Conservation (phyloP, 78 protist genomes). For the Bigelowiella natans region DNA sequence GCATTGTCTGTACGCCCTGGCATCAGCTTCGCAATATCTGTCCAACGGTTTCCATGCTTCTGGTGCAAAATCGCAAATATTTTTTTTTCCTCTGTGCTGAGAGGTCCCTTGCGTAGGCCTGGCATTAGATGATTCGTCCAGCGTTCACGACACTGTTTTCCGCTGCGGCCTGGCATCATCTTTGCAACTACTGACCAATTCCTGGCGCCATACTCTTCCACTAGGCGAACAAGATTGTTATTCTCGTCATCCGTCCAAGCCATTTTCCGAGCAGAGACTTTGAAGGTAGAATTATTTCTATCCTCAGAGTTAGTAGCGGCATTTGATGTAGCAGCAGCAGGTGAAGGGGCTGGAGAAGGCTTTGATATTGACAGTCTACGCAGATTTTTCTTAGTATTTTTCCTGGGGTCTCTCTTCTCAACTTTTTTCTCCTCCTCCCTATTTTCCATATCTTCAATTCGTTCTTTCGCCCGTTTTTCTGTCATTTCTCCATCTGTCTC, state of each 20-base stretch:
- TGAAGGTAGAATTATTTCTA: no score
- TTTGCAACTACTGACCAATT: slow-evolving; percentile 16
- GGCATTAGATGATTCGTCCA: slow-evolving; percentile 36
- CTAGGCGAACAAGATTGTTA: not conserved
- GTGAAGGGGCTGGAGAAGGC: no score
- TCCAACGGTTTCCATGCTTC: slow-evolving; percentile 28
- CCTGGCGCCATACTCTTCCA: slow-evolving; percentile 3
- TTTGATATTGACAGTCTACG: no score
- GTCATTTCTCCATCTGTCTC: no score
- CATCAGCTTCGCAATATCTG: slow-evolving; percentile 33
- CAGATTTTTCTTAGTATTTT: not conserved
- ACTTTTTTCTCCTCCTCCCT: not conserved
- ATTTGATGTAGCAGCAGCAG: no score
- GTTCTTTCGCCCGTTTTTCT: no score
- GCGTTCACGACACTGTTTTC: slow-evolving; percentile 33
- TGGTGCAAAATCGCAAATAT: slow-evolving; percentile 6
- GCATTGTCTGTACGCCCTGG: slow-evolving; percentile 40
- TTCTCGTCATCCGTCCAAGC: slow-evolving; percentile 20
- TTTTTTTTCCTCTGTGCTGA: slow-evolving; percentile 13
- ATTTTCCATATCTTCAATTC: no score
- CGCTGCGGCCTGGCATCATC: slow-evolving; percentile 1
- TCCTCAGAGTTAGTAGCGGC: no score
- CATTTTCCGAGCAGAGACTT: not conserved
- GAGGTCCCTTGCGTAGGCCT: not conserved
- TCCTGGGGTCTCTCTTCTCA: not conserved